These are phyloP conservation scores for Aspergillus quadricinctus DNA, from an alignment of 2,329 filamentous ascomycete species.

Conservation along the genomic window DNA sequence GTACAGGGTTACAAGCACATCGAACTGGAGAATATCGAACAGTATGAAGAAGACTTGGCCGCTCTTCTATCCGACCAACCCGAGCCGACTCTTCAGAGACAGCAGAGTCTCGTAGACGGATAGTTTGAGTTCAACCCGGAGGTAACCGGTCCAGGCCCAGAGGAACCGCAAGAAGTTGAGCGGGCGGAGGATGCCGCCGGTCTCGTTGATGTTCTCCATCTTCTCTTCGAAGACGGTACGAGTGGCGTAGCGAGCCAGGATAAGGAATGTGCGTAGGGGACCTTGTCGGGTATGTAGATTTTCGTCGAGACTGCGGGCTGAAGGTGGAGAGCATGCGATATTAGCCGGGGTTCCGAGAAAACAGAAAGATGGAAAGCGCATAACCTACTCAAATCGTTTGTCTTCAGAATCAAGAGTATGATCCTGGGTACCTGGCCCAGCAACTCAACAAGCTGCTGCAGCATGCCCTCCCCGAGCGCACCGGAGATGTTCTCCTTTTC, in stretches of 20 bases:
- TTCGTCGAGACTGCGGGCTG: conserved; percentile 83
- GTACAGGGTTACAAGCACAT: neutral
- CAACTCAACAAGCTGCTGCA: conserved; percentile 82
- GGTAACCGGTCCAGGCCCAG: conserved; percentile 50
- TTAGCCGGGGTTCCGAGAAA: conserved; percentile 2
- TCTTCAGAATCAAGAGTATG: conserved; percentile 93
- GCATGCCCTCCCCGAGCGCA: conserved; percentile 79
- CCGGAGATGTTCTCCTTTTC: conserved; percentile 86
- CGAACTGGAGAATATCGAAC: neutral
- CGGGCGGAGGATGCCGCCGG: conserved; percentile 50
- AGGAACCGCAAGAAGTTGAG: conserved; percentile 50
- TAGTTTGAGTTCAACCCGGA: conserved; percentile 55
- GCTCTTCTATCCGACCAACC: conserved; percentile 25
- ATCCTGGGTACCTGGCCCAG: conserved; percentile 85
- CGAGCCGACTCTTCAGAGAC: conserved; percentile 47
- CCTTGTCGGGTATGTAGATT: conserved; percentile 58
- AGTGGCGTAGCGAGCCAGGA: conserved; percentile 61
- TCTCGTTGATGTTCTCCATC: conserved; percentile 47
- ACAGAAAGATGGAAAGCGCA: neutral
- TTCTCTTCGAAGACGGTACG: conserved; percentile 60
- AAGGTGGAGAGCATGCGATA: neutral
- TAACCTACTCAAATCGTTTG: conserved; percentile 77
- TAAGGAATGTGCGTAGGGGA: conserved; percentile 59
- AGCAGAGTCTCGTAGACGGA: conserved; percentile 56
- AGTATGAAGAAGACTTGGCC: neutral